phyloP scores from a whole-genome alignment of 306 rosid genomes.

The Hippophae rhamnoides region DNA sequence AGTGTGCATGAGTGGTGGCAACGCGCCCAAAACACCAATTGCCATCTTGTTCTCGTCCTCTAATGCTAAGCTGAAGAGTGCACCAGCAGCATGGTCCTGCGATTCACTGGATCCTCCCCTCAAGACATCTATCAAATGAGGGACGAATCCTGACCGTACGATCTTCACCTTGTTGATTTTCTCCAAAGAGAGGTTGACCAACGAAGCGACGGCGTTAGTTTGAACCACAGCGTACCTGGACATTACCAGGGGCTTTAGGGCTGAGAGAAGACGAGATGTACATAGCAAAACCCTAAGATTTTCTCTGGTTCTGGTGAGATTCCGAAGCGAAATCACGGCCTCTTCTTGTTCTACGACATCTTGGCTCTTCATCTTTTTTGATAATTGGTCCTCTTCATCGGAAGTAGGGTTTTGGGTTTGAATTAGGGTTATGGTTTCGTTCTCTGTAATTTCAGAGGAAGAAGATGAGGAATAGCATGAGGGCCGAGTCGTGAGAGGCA shows the following conservation, averaged over 20 bases:
- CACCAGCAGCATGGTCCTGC: conserved; percentile 97
- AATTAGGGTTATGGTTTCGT: conserved; percentile 33
- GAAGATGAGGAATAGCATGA: conserved; percentile 60
- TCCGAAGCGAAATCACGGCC: conserved; percentile 44
- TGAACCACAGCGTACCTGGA: conserved; percentile 62
- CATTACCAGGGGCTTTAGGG: conserved; percentile 29
- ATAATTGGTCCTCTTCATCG: conserved; percentile 37
- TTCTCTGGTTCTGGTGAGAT: conserved; percentile 46
- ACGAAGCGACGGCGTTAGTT: conserved; percentile 60
- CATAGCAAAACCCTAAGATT: conserved; percentile 52
- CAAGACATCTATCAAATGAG: conserved; percentile 53
- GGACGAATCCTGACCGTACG: conserved; percentile 71
- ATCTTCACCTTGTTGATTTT: conserved; percentile 74
- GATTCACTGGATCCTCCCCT: conserved; percentile 54
- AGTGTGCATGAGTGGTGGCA: conserved; percentile 71
- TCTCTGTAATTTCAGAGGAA: conserved; percentile 30
- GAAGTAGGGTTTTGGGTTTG: conserved; percentile 20
- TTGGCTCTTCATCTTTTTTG: conserved; percentile 37
- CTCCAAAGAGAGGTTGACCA: conserved; percentile 79
- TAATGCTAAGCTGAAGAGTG: conserved; percentile 68
- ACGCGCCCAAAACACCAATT: conserved; percentile 72
- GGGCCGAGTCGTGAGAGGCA: conserved; percentile 66
- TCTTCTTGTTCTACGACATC: conserved; percentile 69
- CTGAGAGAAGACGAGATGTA: conserved; percentile 38
- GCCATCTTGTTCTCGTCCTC: conserved; percentile 91